phyloP scores from a whole-genome alignment of 78 protist species.

The Dictyostelium purpureum region DNA sequence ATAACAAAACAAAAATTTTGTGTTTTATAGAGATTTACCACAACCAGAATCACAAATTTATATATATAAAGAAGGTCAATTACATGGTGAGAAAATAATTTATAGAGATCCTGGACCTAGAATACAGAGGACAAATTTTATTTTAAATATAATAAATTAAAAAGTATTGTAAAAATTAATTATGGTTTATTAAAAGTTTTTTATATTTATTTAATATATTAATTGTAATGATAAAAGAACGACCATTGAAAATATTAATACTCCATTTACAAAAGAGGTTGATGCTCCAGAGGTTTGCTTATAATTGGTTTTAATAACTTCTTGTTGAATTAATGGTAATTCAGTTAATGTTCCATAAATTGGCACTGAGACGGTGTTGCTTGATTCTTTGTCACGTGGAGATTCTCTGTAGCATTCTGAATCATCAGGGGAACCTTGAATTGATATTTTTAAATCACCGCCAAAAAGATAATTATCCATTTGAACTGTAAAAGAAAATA shows the following conservation, averaged over 20 bases:
- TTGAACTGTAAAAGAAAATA: neutral
- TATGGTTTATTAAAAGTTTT: no score
- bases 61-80: no score
- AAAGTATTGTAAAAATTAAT: no score
- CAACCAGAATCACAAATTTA: no score
- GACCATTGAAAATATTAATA: neutral
- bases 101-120: no score
- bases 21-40: no score
- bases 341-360: neutral
- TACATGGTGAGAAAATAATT: no score
- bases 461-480: neutral
- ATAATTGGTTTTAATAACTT: neutral
- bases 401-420: neutral
- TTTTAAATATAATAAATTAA: no score
- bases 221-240: neutral
- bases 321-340: neutral
- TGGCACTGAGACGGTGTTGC: neutral
- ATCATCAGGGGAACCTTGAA: neutral
- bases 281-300: neutral
- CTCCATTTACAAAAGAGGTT: neutral
- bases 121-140: no score
- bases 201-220: no score
- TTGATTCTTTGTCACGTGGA: neutral
- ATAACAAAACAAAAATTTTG: no score
- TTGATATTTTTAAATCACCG: neutral